Evolutionary conservation across 495 filamentous ascomycete genomes (phyloP), one percentile per base, ranked within the genome.

Genomic region (Gamarada debralockiae): DNA sequence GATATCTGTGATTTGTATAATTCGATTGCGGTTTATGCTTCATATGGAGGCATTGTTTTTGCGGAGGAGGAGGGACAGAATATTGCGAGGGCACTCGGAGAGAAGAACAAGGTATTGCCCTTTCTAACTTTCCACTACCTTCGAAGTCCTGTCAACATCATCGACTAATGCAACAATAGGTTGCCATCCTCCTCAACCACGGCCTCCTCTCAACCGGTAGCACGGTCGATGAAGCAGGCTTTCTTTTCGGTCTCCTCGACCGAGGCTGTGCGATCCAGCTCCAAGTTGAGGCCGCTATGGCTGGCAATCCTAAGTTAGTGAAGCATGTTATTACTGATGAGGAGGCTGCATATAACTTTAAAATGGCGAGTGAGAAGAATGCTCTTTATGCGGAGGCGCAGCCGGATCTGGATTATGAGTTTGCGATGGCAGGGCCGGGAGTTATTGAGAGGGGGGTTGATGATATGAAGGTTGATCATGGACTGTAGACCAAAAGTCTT

Each of bases 41-140:
- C 68, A 4, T 83, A 80, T 60, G 80, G 78, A 20, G 80, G 81
- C 25, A 73, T 83, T 45, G 79, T 81, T 0, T 67, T 81, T 31
- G 76, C 64, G 5, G 60, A 66, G 5, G 69, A 72, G 15, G 79
- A 82, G 42, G 77, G 80, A 1, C 46, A 67, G 38, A 70, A 67
- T 36, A 79, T 83, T 56, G 75, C 78, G 13, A 47, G 59, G 15
- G 66, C 72, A 25, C 65, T 83, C 1, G 78, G 77, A 0, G 27
- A 46, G 21, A 59, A 60, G 18, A 73, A 71, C 46, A 79, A 73
- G 58, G 72, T 60, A 53, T 9, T n/a, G n/a, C 17, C 18, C 3
- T 21, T 25, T 5, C 21, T 17, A 21, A 18, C 13, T 25, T 29
- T 1, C 18, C 15, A 10, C 24, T 53, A 20, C 23, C 14, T 43